These are phyloP conservation scores for Candida chauliodis DNA, from an alignment of 805 yeast species.

Conservation along the genomic window DNA sequence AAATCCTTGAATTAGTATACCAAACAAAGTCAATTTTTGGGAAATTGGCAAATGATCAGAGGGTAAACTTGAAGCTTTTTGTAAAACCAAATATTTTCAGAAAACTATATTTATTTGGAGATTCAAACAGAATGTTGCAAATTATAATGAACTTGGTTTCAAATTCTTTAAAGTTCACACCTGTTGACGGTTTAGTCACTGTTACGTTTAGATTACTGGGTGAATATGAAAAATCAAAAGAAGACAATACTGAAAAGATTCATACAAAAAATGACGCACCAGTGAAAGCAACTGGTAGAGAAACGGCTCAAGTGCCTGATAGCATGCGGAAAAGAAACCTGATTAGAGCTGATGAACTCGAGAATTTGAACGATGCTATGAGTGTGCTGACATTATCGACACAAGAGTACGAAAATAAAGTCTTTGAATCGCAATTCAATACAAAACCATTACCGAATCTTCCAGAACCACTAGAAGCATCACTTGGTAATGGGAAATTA, in stretches of 20 bases:
- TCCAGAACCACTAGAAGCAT: slow-evolving; percentile 2
- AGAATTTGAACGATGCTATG: slow-evolving; percentile 8
- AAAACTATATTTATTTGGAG: slow-evolving; percentile 74
- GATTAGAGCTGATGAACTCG: background rate
- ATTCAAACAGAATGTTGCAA: slow-evolving; percentile 85
- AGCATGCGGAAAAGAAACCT: background rate
- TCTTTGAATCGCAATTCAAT: slow-evolving; percentile 36
- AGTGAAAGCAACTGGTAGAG: slow-evolving; percentile 2
- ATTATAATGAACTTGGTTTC: slow-evolving; percentile 90
- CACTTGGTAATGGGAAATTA: too few species aligned
- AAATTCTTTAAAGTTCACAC: slow-evolving; percentile 89
- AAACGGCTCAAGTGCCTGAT: background rate
- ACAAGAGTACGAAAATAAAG: slow-evolving; percentile 33
- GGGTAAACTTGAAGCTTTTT: slow-evolving; percentile 62
- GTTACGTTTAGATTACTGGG: slow-evolving; percentile 64
- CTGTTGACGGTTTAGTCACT: slow-evolving; percentile 76
- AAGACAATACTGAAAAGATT: slow-evolving; percentile 42
- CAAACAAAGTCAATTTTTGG: slow-evolving; percentile 85
- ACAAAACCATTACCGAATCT: slow-evolving; percentile 22
- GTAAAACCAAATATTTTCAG: slow-evolving; percentile 59
- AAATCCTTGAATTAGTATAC: slow-evolving; percentile 72
- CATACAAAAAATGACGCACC: slow-evolving; percentile 28
- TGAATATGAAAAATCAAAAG: slow-evolving; percentile 51
- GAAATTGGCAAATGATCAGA: slow-evolving; percentile 72
- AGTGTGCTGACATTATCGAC: slow-evolving; percentile 36